Evolutionary conservation across 2,329 filamentous ascomycete species (phyloP).

Genomic region (Aspergillus intermedius): DNA sequence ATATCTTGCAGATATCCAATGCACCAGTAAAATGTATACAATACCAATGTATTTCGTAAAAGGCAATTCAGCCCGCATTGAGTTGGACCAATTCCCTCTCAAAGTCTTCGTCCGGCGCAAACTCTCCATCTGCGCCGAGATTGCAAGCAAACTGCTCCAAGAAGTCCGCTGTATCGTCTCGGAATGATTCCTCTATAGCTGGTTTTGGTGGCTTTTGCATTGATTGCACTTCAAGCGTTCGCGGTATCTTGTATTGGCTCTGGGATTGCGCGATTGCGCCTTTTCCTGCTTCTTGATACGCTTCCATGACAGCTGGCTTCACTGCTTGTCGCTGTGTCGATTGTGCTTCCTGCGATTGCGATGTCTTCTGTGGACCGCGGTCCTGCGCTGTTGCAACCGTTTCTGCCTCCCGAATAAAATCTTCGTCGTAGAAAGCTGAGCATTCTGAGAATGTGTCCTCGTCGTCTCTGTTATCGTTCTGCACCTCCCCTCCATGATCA

Average conservation of each 20-base stretch:
- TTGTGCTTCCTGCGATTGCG: neutral
- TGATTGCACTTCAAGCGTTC: neutral
- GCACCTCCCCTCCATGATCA: neutral
- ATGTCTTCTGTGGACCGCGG: neutral
- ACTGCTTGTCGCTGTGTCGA: too few relatives aligned
- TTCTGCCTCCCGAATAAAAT: slow-evolving; percentile 20
- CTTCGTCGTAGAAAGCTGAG: slow-evolving; percentile 26
- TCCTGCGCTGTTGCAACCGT: slow-evolving; percentile 5
- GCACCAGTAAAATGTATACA: neutral
- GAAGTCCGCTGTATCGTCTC: slow-evolving; percentile 29
- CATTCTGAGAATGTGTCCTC: slow-evolving; percentile 30
- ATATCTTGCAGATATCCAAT: neutral
- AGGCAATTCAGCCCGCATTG: slow-evolving; percentile 8
- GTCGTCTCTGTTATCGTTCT: slow-evolving; percentile 1
- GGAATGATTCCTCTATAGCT: slow-evolving; percentile 21
- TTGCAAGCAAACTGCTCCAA: slow-evolving; percentile 19
- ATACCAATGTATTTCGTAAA: neutral
- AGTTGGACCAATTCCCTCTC: slow-evolving; percentile 14
- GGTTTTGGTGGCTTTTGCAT: neutral
- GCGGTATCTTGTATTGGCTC: neutral
- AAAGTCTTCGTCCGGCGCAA: slow-evolving; percentile 11
- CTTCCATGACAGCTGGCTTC: too few relatives aligned
- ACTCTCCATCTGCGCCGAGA: slow-evolving; percentile 5
- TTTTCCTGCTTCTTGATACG: slow-evolving; percentile 12
- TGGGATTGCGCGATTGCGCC: slow-evolving; percentile 5